Conservation (phyloP, 225 moss, liverwort and hornwort species). For the Pseudisothecium myosuroides region DNA sequence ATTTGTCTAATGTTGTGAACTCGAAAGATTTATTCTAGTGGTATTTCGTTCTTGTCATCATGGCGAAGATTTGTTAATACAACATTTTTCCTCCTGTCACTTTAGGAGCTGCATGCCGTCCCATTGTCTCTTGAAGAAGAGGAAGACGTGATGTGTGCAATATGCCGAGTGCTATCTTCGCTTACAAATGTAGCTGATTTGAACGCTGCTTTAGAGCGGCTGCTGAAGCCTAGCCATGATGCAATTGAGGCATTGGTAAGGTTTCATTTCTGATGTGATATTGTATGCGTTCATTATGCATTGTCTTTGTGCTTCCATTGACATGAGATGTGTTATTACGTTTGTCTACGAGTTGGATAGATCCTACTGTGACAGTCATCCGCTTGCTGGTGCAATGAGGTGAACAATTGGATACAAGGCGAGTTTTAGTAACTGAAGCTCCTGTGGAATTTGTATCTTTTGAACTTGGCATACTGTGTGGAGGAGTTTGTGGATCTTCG, state of each 20-base stretch:
- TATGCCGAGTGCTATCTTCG: slow-evolving; percentile 69
- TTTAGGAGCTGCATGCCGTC: slow-evolving; percentile 73
- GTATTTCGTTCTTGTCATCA: neutral
- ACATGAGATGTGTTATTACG: neutral
- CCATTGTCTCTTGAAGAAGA: slow-evolving; percentile 82
- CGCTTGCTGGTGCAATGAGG: neutral
- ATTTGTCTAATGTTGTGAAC: neutral
- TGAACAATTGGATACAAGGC: neutral
- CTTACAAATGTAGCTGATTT: slow-evolving; percentile 57
- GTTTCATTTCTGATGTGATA: neutral
- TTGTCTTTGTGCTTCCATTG: neutral
- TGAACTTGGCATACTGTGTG: neutral
- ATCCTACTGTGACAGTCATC: neutral
- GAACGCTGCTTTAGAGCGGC: slow-evolving; percentile 68
- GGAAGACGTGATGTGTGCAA: slow-evolving; percentile 90
- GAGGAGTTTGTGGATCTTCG: neutral
- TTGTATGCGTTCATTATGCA: neutral
- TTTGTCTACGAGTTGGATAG: neutral
- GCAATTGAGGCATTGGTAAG: slow-evolving; percentile 77
- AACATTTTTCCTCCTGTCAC: neutral
- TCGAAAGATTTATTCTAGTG: neutral
- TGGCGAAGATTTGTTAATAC: neutral
- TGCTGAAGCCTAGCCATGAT: slow-evolving; percentile 84
- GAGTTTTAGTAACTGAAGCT: neutral
- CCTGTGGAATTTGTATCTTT: neutral